Percentiles rank a stretch among this genome's conserved stretches.
phyloP scores from a whole-genome alignment of 179 eudicot genomes.

The Carnegiea gigantea region DNA sequence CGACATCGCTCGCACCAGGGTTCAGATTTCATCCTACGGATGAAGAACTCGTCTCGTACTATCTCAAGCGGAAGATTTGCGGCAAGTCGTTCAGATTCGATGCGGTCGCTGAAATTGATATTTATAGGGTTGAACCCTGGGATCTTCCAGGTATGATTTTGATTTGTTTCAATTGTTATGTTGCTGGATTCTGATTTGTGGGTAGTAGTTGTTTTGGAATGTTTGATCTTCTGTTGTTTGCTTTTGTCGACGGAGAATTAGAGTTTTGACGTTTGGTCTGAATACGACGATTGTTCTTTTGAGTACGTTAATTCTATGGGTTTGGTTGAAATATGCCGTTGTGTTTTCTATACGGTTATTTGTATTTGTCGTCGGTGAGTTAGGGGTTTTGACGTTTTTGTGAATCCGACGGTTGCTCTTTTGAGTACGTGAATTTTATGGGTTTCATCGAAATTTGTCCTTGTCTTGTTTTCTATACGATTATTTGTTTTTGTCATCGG shows the following conservation, averaged over 20 bases:
- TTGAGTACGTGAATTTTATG: too few species aligned
- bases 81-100: constrained; percentile 64
- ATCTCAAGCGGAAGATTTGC: constrained; percentile 60
- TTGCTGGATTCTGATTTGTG: not conserved
- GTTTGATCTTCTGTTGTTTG: not conserved
- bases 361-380: too few species aligned
- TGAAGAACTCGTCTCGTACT: constrained; percentile 70
- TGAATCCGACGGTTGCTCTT: too few species aligned
- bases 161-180: not conserved
- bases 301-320: too few species aligned
- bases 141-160: constrained; percentile 59
- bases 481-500: too few species aligned
- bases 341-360: too few species aligned
- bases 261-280: not conserved
- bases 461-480: too few species aligned
- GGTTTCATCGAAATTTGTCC: too few species aligned
- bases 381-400: too few species aligned
- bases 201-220: not conserved
- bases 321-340: too few species aligned
- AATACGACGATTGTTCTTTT: not conserved
- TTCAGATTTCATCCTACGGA: constrained; percentile 90
- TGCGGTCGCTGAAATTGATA: constrained; percentile 69
- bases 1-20: constrained; percentile 67
- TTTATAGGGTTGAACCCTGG: constrained; percentile 81
- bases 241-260: not conserved